phyloP scores from a whole-genome alignment of 1,284 basidiomycete genomes.

The Boletus hoseneyae region DNA sequence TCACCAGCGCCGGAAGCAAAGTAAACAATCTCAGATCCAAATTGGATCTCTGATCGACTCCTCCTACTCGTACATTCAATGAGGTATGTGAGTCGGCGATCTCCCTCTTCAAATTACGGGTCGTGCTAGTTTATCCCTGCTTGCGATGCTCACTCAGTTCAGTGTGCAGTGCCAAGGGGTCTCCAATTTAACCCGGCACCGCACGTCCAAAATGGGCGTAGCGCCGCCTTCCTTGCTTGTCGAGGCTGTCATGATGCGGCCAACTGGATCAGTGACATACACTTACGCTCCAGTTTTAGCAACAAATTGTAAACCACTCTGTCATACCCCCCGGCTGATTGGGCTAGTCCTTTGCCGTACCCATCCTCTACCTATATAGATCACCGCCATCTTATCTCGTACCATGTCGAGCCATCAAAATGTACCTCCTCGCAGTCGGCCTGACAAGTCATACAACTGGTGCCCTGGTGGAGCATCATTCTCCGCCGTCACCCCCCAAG shows the following conservation, averaged over 20 bases:
- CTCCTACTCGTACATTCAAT: constrained; percentile 1
- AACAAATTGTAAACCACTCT: constrained; percentile 1
- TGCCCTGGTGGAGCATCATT: neutral
- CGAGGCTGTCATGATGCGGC: constrained; percentile 8
- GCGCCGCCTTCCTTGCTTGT: constrained; percentile 5
- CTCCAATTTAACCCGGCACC: constrained; percentile 11
- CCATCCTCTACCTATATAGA: constrained; percentile 27
- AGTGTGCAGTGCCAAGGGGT: neutral
- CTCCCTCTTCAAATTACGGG: neutral
- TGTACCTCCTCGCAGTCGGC: constrained; percentile 12
- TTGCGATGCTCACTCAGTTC: neutral
- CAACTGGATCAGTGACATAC: constrained; percentile 14
- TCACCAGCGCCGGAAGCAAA: constrained; percentile 33
- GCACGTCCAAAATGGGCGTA: constrained; percentile 16
- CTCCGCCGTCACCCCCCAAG: constrained; percentile 1
- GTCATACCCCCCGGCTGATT: constrained; percentile 21
- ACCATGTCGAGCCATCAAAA: constrained; percentile 11
- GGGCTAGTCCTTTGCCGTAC: constrained; percentile 19
- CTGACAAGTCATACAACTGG: constrained; percentile 4
- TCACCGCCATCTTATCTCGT: constrained; percentile 2
- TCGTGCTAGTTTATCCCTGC: neutral
- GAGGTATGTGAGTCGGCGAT: neutral
- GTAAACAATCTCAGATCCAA: constrained; percentile 34
- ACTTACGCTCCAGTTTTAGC: constrained; percentile 15
- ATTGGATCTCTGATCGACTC: constrained; percentile 18